Evolutionary conservation across 148 eudicot species (phyloP).

Genomic region (Rhododendron vialii): DNA sequence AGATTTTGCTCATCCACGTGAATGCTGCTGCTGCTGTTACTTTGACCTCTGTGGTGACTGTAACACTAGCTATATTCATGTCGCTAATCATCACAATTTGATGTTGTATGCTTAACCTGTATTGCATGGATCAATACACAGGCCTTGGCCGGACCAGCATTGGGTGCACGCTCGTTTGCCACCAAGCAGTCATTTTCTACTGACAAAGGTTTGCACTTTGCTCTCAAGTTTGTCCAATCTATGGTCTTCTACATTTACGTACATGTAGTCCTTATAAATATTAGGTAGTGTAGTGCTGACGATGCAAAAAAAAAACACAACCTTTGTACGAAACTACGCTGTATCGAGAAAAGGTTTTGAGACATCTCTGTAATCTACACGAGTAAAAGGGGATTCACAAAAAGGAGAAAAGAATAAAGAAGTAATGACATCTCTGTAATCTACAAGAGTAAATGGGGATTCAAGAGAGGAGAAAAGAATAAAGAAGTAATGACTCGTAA

Average conservation of each 20-base stretch:
- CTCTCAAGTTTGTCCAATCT: constrained; percentile 6
- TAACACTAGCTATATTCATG: not conserved
- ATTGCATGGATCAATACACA: not conserved
- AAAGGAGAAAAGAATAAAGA: not conserved
- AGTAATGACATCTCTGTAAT: not conserved
- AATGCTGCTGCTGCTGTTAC: not conserved
- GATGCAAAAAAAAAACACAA: not conserved
- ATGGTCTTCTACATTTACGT: not conserved
- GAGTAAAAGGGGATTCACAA: not conserved
- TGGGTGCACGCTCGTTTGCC: constrained; percentile 36
- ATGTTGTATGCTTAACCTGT: not conserved
- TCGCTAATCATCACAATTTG: not conserved
- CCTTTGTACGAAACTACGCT: not conserved
- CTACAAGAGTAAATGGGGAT: not conserved
- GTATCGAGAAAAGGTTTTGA: not conserved
- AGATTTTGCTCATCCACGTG: not conserved
- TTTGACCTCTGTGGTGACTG: not conserved
- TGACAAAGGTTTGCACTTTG: constrained; percentile 36
- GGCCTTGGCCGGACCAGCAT: constrained; percentile 38
- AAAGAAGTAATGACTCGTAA: not conserved
- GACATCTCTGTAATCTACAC: not conserved
- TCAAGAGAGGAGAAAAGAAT: not conserved
- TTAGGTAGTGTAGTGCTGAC: not conserved
- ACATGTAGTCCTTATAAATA: too few relatives aligned
- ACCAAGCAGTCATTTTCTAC: constrained; percentile 51